A percentile compares a stretch with the other conserved stretches of the same genome.
Conservation (phyloP, 1,139 yeast genomes). For the Taphrina communis region DNA sequence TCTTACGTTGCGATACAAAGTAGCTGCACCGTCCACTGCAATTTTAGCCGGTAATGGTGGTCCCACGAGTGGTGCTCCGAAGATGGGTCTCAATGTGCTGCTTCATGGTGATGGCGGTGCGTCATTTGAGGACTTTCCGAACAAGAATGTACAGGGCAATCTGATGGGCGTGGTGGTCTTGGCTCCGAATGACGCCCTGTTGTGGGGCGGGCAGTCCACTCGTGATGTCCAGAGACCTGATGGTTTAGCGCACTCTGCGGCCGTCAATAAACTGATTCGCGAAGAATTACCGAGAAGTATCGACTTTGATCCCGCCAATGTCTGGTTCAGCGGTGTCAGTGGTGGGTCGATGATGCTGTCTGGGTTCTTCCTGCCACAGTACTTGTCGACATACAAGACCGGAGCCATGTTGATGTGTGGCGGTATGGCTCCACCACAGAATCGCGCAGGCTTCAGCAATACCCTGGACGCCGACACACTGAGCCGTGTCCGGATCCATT, state of each 20-base stretch:
- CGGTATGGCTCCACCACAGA: constrained; percentile 30
- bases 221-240: constrained; percentile 26
- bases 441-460: constrained; percentile 17
- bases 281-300: constrained; percentile 13
- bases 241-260: constrained; percentile 35
- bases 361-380: constrained; percentile 30
- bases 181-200: constrained; percentile 36
- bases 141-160: constrained; percentile 27
- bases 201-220: constrained; percentile 38
- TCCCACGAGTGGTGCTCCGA: background rate
- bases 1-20: constrained; percentile 25
- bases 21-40: constrained; percentile 13
- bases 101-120: constrained; percentile 39
- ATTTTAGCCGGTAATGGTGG: background rate
- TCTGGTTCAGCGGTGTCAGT: constrained; percentile 36
- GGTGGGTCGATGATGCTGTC: constrained; percentile 29
- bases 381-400: constrained; percentile 34
- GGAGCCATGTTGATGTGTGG: constrained; percentile 38
- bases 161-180: constrained; percentile 31
- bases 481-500: constrained; percentile 13
- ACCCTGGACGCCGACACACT: constrained; percentile 26
- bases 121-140: constrained; percentile 25
- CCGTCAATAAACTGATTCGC: constrained; percentile 28
- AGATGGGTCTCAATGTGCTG: constrained; percentile 28
- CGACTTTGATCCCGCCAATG: constrained; percentile 12